Conservation (phyloP, 2,329 filamentous ascomycete genomes). For the Diaporthe sp. region DNA sequence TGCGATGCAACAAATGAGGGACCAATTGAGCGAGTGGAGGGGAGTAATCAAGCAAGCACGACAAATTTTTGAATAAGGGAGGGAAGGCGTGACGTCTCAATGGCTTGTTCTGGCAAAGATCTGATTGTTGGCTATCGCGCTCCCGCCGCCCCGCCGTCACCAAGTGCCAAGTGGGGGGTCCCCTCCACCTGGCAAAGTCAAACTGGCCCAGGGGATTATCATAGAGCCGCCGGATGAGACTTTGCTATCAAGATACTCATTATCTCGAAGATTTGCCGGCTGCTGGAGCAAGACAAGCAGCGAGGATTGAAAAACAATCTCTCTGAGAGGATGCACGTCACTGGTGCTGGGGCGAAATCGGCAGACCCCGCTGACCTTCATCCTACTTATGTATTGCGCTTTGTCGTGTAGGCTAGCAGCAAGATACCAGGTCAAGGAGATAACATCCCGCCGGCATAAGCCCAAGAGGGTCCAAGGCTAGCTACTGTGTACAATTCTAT, state of each 20-base stretch:
- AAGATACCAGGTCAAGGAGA: no score
- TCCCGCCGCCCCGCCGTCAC: conserved; percentile 31
- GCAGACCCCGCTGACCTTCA: not conserved
- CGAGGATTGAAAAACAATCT: not conserved
- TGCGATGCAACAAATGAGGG: conserved; percentile 8
- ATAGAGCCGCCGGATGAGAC: conserved; percentile 11
- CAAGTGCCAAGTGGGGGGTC: conserved; percentile 22
- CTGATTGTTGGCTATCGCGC: conserved; percentile 22
- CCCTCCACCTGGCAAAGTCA: conserved; percentile 25
- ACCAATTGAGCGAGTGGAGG: conserved; percentile 17
- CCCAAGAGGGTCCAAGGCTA: not conserved
- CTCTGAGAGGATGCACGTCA: not conserved
- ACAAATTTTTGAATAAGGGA: conserved; percentile 15
- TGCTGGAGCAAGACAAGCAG: not conserved
- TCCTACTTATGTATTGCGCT: no score
- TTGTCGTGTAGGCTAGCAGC: not conserved
- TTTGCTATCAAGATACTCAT: not conserved
- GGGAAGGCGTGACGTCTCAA: conserved; percentile 22
- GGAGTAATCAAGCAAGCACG: conserved; percentile 2
- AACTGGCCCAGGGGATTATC: conserved; percentile 26
- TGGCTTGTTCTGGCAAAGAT: conserved; percentile 22
- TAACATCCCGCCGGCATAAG: not conserved
- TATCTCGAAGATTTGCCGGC: conserved; percentile 16
- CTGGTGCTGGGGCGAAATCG: not conserved
- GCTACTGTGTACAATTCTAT: not conserved